A percentile compares a stretch with the other conserved stretches of the same genome.
These are phyloP conservation scores for Monosporozyma siamensis DNA, from an alignment of 805 yeast genomes.

Conservation along the genomic window DNA sequence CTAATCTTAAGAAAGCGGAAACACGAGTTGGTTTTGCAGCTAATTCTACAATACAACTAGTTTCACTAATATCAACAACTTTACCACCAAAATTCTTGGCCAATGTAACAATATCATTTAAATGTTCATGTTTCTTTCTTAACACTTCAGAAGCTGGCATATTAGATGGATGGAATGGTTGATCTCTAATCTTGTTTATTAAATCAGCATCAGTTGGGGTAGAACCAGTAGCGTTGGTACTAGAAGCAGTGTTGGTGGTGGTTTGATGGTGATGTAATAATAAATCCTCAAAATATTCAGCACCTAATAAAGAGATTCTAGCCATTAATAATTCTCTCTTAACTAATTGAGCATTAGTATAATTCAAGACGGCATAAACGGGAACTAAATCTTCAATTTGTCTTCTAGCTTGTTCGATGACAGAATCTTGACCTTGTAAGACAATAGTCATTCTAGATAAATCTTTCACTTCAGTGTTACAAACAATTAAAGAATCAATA, in stretches of 20 bases:
- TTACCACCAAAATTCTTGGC: conserved; percentile 87
- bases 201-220: conserved; percentile 7
- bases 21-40: conserved; percentile 90
- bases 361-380: conserved; percentile 94
- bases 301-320: conserved; percentile 86
- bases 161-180: conserved; percentile 78
- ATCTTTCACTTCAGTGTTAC: conserved; percentile 92
- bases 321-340: conserved; percentile 86
- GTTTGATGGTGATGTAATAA: conserved; percentile 61
- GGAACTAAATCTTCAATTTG: conserved; percentile 97
- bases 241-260: conserved; percentile 23
- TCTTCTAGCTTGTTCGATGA: conserved; percentile 95
- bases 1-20: conserved; percentile 73
- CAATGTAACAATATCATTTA: conserved; percentile 72
- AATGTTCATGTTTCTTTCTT: conserved; percentile 86
- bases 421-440: conserved; percentile 87
- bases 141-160: conserved; percentile 84
- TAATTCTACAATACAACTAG: conserved; percentile 89
- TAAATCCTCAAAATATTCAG: conserved; percentile 95
- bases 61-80: conserved; percentile 82
- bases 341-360: conserved; percentile 81
- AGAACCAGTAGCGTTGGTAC: conserved; percentile 23
- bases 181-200: conserved; percentile 23
- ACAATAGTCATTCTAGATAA: conserved; percentile 95
- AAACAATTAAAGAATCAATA: conserved; percentile 93